A percentile compares a stretch with the other conserved stretches of the same genome.
Conservation (phyloP, 2,329 filamentous ascomycete species). For the Penicillium sp. region DNA sequence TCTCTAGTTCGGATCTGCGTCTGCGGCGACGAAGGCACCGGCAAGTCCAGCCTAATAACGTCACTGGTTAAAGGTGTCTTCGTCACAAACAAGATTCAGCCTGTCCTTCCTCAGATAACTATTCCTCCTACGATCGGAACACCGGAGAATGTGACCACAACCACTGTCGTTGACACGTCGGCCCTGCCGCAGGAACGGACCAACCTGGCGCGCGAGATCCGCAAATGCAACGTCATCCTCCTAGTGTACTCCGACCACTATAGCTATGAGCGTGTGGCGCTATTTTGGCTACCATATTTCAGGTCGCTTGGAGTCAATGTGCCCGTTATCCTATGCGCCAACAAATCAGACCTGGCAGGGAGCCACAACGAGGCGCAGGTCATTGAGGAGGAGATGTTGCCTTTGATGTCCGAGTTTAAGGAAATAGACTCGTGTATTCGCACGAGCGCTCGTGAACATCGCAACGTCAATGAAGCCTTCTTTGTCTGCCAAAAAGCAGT, state of each 20-base stretch:
- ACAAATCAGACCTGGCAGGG: conserved; percentile 86
- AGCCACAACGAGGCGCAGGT: conserved; percentile 78
- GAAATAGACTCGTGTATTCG: conserved; percentile 98
- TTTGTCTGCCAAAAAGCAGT: conserved; percentile 98
- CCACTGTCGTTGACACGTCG: conserved; percentile 89
- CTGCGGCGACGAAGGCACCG: conserved; percentile 93
- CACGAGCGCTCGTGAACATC: conserved; percentile 85
- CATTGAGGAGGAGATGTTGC: conserved; percentile 95
- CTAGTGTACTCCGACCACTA: conserved; percentile 98
- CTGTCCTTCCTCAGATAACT: conserved; percentile 90
- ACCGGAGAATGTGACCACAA: conserved; percentile 94
- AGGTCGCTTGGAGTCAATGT: conserved; percentile 98
- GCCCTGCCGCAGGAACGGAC: conserved; percentile 90
- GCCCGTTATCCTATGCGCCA: conserved; percentile 92
- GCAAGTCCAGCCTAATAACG: conserved; percentile 90
- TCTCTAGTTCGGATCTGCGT: conserved; percentile 81
- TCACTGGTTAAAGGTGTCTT: conserved; percentile 97
- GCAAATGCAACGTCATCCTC: conserved; percentile 94
- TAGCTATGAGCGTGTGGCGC: conserved; percentile 93
- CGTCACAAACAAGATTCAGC: conserved; percentile 91
- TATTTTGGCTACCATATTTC: conserved; percentile 99
- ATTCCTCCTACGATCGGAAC: conserved; percentile 91
- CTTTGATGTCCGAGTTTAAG: conserved; percentile 97
- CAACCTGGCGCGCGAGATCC: conserved; percentile 86
- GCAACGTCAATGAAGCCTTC: conserved; percentile 94